Evolutionary conservation across 2,329 filamentous ascomycete genomes (phyloP).

Genomic region (Ophiosphaerella herpotricha): DNA sequence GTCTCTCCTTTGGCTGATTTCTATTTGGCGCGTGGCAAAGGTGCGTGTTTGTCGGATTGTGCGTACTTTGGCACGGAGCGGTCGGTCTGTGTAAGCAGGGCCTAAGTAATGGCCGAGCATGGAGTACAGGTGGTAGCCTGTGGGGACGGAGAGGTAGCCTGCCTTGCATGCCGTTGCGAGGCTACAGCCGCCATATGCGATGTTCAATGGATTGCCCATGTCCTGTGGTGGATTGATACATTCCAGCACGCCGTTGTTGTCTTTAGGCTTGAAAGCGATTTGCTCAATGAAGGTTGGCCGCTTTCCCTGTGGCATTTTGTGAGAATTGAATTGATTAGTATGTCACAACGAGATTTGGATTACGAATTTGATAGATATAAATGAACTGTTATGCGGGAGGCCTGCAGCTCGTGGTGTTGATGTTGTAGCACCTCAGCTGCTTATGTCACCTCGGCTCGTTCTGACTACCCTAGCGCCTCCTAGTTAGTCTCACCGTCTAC

Average conservation of each 20-base stretch:
- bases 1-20: constrained; percentile 49
- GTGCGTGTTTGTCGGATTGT: constrained; percentile 52
- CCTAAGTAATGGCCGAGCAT: constrained; percentile 54
- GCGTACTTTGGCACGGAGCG: constrained; percentile 45
- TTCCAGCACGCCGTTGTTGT: constrained; percentile 14
- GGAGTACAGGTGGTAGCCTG: constrained; percentile 52
- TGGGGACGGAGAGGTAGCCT: constrained; percentile 47
- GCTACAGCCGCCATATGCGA: constrained; percentile 55
- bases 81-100: constrained; percentile 49
- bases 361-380: too few species aligned
- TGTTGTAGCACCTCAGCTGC: too few species aligned
- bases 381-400: too few species aligned
- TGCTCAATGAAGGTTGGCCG: constrained; percentile 17
- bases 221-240: constrained; percentile 39
- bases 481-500: too few species aligned
- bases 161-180: constrained; percentile 49
- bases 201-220: constrained; percentile 43
- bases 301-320: constrained; percentile 4
- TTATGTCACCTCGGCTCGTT: too few species aligned
- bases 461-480: too few species aligned
- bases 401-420: too few species aligned
- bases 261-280: constrained; percentile 14
- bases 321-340: neutral
- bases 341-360: neutral
- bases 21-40: constrained; percentile 55